A percentile compares a stretch with the other conserved stretches of the same genome.
Conservation (phyloP, 1,139 yeast genomes). For the Suhomyces guaymorum region DNA sequence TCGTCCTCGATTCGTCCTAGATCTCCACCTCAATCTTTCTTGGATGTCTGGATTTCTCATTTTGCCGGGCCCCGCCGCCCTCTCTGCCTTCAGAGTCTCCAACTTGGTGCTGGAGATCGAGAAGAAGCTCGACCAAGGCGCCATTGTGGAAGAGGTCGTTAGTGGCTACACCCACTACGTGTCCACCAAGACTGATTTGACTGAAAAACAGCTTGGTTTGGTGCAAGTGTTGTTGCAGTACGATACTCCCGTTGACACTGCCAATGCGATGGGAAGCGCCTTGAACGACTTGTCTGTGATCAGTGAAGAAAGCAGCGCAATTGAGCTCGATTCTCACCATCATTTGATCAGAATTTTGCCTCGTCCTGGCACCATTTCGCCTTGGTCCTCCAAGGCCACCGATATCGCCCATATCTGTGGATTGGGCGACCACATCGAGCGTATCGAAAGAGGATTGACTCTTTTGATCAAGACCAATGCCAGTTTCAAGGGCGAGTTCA, state of each 20-base stretch:
- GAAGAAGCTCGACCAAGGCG: constrained; percentile 57
- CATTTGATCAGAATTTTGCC: constrained; percentile 80
- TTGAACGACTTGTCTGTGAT: constrained; percentile 38
- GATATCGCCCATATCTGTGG: constrained; percentile 92
- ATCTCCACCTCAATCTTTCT: constrained; percentile 4
- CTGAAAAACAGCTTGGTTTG: constrained; percentile 40
- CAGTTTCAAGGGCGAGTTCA: constrained; percentile 54
- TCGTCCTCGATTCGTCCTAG: constrained; percentile 1
- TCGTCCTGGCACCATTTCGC: constrained; percentile 94
- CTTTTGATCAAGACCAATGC: constrained; percentile 65
- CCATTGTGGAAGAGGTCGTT: constrained; percentile 67
- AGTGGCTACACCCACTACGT: constrained; percentile 83
- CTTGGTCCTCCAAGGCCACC: constrained; percentile 99
- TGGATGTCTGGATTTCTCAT: constrained; percentile 42
- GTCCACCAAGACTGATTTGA: constrained; percentile 47
- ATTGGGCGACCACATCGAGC: constrained; percentile 62
- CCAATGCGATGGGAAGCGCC: constrained; percentile 49
- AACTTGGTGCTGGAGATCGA: constrained; percentile 73
- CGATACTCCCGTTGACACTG: constrained; percentile 62
- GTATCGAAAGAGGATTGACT: constrained; percentile 90
- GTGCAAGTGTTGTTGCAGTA: constrained; percentile 70
- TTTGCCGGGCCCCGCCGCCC: constrained; percentile 87
- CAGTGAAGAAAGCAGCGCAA: constrained; percentile 29
- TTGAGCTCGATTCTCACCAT: constrained; percentile 48
- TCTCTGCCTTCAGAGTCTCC: constrained; percentile 81